A percentile compares a stretch with the other conserved stretches of the same genome.
phyloP scores from a whole-genome alignment of 2,329 filamentous ascomycete species.

The Apiospora pterosperma region DNA sequence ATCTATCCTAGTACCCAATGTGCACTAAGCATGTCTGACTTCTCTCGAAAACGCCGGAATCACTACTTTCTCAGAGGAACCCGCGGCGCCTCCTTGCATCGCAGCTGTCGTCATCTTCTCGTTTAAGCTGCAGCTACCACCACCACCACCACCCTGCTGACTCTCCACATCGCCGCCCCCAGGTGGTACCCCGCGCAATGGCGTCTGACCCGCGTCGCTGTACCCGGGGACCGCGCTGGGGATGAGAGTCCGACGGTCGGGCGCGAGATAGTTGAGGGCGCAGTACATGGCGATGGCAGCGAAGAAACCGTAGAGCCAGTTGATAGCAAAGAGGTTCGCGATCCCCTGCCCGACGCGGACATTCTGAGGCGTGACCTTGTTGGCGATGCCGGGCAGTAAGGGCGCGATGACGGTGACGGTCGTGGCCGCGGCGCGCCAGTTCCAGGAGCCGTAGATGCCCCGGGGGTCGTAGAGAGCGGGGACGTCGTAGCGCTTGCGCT shows the following conservation, averaged over 20 bases:
- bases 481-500: conserved; percentile 30
- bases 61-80: too few relatives aligned
- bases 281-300: conserved; percentile 18
- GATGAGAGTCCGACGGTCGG: conserved; percentile 18
- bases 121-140: neutral
- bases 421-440: conserved; percentile 29
- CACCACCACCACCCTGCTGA: too few relatives aligned
- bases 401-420: conserved; percentile 22
- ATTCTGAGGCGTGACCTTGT: conserved; percentile 20
- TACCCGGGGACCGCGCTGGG: conserved; percentile 14
- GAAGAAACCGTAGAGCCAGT: conserved; percentile 28
- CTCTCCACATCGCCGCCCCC: conserved; percentile 11
- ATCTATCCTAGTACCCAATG: too few relatives aligned
- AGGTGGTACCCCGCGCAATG: conserved; percentile 6
- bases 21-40: too few relatives aligned
- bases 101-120: neutral
- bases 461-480: conserved; percentile 33
- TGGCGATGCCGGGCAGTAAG: conserved; percentile 28
- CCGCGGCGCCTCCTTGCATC: too few relatives aligned
- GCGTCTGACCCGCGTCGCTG: neutral
- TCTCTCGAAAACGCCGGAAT: too few relatives aligned
- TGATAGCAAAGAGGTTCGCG: conserved; percentile 24
- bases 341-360: conserved; percentile 19
- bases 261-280: conserved; percentile 16
- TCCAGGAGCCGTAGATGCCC: conserved; percentile 31